Evolutionary conservation across 495 filamentous ascomycete species (phyloP).

Genomic region (Penicillium alfredii): DNA sequence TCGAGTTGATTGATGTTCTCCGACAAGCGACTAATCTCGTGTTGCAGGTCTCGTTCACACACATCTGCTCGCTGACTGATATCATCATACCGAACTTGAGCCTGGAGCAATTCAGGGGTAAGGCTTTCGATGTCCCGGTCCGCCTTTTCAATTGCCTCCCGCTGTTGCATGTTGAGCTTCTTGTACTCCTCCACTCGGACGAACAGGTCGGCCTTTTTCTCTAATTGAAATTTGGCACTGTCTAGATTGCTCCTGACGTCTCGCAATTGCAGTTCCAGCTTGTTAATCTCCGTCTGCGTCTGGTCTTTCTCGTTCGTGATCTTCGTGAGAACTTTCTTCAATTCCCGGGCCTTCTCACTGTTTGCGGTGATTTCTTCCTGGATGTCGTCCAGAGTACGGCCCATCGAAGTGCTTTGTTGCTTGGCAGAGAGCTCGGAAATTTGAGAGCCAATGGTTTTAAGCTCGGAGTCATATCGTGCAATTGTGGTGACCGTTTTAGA

Average conservation of each 20-base stretch:
- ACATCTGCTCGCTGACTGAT: conserved; percentile 62
- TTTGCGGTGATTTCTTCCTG: conserved; percentile 64
- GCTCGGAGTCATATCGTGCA: conserved; percentile 62
- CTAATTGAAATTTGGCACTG: conserved; percentile 64
- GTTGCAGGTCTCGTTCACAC: conserved; percentile 67
- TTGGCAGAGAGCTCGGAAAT: conserved; percentile 65
- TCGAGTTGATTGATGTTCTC: conserved; percentile 72
- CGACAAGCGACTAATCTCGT: conserved; percentile 62
- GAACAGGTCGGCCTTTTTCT: conserved; percentile 64
- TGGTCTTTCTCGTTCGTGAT: conserved; percentile 65
- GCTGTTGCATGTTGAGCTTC: conserved; percentile 59
- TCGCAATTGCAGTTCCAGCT: conserved; percentile 64
- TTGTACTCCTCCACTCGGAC: conserved; percentile 67
- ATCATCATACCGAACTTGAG: conserved; percentile 68
- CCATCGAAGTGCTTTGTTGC: conserved; percentile 56
- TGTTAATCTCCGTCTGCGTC: conserved; percentile 56
- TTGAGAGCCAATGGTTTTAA: conserved; percentile 60
- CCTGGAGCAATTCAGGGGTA: conserved; percentile 65
- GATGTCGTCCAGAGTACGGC: conserved; percentile 74
- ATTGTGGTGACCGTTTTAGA: conserved; percentile 72
- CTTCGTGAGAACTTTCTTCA: conserved; percentile 57
- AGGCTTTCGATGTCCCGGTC: conserved; percentile 67
- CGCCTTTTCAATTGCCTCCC: conserved; percentile 55
- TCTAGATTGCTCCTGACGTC: conserved; percentile 64
- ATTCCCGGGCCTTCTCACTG: conserved; percentile 58